Percentiles rank a stretch among this genome's conserved stretches.
Conservation (phyloP, 2,329 filamentous ascomycete species). For the Botrytis aclada region DNA sequence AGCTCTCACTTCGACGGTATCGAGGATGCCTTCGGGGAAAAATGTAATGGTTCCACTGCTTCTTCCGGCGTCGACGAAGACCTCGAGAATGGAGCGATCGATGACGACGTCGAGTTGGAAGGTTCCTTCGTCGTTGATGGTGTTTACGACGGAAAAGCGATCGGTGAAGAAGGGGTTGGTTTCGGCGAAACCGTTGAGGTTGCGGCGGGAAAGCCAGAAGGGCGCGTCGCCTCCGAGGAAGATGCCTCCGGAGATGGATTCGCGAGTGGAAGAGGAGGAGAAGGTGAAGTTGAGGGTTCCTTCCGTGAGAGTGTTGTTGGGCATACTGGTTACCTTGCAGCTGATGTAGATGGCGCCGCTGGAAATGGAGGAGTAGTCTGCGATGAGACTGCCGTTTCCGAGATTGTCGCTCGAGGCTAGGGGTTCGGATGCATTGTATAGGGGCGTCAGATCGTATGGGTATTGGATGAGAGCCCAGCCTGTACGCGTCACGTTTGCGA, state of each 20-base stretch:
- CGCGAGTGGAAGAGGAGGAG: constrained; percentile 47
- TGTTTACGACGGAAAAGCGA: constrained; percentile 43
- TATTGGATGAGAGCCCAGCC: constrained; percentile 51
- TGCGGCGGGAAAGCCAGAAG: constrained; percentile 51
- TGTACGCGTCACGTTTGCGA: constrained; percentile 49
- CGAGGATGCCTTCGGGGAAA: constrained; percentile 44
- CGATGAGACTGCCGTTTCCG: constrained; percentile 46
- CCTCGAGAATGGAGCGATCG: constrained; percentile 53
- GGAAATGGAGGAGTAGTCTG: constrained; percentile 50
- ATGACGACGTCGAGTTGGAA: constrained; percentile 47
- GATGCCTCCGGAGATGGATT: constrained; percentile 49
- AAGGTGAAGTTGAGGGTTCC: constrained; percentile 52
- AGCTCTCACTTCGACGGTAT: constrained; percentile 33
- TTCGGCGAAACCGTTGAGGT: constrained; percentile 44
- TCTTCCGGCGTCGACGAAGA: constrained; percentile 52
- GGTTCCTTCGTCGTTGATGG: constrained; percentile 27
- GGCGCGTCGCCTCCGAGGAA: constrained; percentile 47
- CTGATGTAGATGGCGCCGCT: constrained; percentile 55
- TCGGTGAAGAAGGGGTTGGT: constrained; percentile 53
- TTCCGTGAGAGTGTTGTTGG: constrained; percentile 22
- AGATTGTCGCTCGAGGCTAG: constrained; percentile 46
- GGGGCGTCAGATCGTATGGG: constrained; percentile 48
- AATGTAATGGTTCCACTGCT: constrained; percentile 50
- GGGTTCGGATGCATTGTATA: constrained; percentile 43
- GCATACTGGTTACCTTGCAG: constrained; percentile 48